phyloP scores from a whole-genome alignment of 2,329 filamentous ascomycete species.

The Diaporthe sp. region DNA sequence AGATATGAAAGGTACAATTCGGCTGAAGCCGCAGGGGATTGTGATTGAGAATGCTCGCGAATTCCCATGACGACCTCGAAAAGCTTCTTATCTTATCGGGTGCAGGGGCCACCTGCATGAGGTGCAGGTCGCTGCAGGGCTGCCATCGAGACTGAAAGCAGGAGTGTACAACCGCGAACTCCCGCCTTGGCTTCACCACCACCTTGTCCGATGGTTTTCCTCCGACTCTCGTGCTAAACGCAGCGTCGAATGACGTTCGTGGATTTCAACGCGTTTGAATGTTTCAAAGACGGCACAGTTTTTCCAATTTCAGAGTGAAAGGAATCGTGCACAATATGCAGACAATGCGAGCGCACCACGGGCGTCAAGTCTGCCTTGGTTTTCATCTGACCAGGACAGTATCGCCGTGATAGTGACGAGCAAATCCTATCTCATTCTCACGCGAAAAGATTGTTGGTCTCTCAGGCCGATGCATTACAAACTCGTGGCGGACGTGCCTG shows the following conservation, averaged over 20 bases:
- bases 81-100: conserved; percentile 39
- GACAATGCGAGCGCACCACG: not conserved
- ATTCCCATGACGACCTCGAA: conserved; percentile 32
- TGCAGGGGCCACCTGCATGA: not conserved
- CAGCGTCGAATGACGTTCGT: too few species aligned
- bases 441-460: not conserved
- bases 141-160: not conserved
- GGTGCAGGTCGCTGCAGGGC: not conserved
- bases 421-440: not conserved
- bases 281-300: not conserved
- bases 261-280: not conserved
- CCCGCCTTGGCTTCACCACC: not conserved
- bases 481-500: not conserved
- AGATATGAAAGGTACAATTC: not conserved
- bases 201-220: not conserved
- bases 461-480: not conserved
- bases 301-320: not conserved
- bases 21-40: not conserved
- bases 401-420: not conserved
- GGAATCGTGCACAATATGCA: not conserved
- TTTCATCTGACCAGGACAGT: not conserved
- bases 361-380: not conserved
- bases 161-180: not conserved
- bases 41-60: not conserved
- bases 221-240: not conserved